phyloP scores from a whole-genome alignment of 305 asterid species.

The Plantago rigida region DNA sequence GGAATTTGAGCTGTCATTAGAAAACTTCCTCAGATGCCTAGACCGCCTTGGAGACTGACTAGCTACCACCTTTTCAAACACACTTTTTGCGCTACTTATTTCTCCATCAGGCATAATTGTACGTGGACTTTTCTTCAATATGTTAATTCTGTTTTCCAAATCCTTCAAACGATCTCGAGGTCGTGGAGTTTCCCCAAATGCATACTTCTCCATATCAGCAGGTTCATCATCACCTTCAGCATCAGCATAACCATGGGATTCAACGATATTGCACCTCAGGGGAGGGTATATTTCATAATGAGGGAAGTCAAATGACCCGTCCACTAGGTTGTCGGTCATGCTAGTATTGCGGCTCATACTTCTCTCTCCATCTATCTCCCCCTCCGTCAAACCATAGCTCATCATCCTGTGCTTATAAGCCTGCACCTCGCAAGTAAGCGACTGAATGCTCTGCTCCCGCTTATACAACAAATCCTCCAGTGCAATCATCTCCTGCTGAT shows the following conservation, averaged over 20 bases:
- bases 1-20: conserved; percentile 45
- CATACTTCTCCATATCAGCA: conserved; percentile 64
- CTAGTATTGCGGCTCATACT: conserved; percentile 38
- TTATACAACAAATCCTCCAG: conserved; percentile 81
- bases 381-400: conserved; percentile 72
- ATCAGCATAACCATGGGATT: conserved; percentile 33
- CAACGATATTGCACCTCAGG: conserved; percentile 57
- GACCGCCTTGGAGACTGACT: conserved; percentile 61
- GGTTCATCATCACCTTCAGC: conserved; percentile 46
- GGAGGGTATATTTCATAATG: conserved; percentile 63
- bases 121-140: conserved; percentile 60
- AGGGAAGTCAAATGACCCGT: conserved; percentile 45
- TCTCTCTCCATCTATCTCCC: conserved; percentile 45
- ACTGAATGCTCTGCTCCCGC: conserved; percentile 71
- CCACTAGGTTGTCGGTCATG: conserved; percentile 34
- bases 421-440: conserved; percentile 77
- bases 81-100: conserved; percentile 36
- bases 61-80: conserved; percentile 61
- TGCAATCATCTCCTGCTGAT: conserved; percentile 57
- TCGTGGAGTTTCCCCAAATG: conserved; percentile 65
- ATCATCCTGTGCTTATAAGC: conserved; percentile 82
- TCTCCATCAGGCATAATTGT: conserved; percentile 48
- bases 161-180: conserved; percentile 50
- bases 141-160: conserved; percentile 62
- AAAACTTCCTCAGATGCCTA: conserved; percentile 45